Evolutionary conservation across 2,329 filamentous ascomycete species (phyloP).

Genomic region (Aaosphaeria pasadenensis): DNA sequence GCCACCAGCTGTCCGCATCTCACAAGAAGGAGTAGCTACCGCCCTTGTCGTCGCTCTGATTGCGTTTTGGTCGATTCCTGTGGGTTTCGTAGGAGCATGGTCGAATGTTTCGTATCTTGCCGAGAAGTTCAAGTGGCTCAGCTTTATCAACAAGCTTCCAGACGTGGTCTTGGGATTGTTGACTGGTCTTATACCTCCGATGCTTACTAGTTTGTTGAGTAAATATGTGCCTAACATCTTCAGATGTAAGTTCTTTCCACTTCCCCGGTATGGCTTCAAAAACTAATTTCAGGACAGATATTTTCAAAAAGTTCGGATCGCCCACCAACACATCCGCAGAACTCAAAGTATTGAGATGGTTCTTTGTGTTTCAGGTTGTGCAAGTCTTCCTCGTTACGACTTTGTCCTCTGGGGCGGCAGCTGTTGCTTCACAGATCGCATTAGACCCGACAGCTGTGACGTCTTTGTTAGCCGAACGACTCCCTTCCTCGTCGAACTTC

Average conservation of each 20-base stretch:
- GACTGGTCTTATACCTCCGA: constrained; percentile 76
- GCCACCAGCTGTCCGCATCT: constrained; percentile 79
- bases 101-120: constrained; percentile 76
- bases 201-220: constrained; percentile 81
- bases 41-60: constrained; percentile 75
- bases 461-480: constrained; percentile 64
- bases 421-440: constrained; percentile 62
- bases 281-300: constrained; percentile 47
- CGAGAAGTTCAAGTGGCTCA: constrained; percentile 63
- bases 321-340: constrained; percentile 79
- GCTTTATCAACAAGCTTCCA: constrained; percentile 73
- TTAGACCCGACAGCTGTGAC: constrained; percentile 61
- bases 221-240: constrained; percentile 81
- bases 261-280: background rate
- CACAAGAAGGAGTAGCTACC: constrained; percentile 67
- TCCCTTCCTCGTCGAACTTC: constrained; percentile 87
- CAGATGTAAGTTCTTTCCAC: constrained; percentile 54
- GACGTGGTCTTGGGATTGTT: constrained; percentile 73
- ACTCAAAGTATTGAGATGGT: constrained; percentile 84
- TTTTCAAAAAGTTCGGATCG: constrained; percentile 76
- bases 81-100: constrained; percentile 78
- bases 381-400: constrained; percentile 91
- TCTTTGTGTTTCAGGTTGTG: constrained; percentile 86
- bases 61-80: constrained; percentile 79
- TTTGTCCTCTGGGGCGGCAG: constrained; percentile 73